Evolutionary conservation across 768 basidiomycete species (phyloP).

Genomic region (Rhizopogon rudus): DNA sequence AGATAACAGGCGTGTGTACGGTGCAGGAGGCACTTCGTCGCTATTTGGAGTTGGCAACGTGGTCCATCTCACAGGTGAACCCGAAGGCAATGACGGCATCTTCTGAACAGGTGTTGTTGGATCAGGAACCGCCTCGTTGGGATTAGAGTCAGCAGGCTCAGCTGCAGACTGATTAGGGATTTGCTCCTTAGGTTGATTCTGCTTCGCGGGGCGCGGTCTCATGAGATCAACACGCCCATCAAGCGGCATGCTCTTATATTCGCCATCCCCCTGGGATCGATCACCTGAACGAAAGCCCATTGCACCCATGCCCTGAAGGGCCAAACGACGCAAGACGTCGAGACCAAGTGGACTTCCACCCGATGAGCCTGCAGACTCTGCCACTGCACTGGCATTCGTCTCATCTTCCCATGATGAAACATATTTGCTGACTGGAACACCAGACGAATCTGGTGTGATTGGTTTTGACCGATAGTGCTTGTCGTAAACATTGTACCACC

Average conservation of each 20-base stretch:
- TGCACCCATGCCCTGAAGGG: slow-evolving; percentile 25
- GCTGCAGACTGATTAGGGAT: background rate
- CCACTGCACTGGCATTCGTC: background rate
- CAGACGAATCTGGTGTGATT: slow-evolving; percentile 32
- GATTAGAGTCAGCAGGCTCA: slow-evolving; percentile 10
- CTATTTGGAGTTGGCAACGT: slow-evolving; percentile 59
- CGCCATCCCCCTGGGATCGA: slow-evolving; percentile 46
- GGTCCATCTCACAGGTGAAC: slow-evolving; percentile 37
- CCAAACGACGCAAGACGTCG: slow-evolving; percentile 32
- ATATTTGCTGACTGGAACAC: slow-evolving; percentile 63
- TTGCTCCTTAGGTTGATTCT: slow-evolving; percentile 10
- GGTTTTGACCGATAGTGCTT: slow-evolving; percentile 68
- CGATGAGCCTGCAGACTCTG: background rate
- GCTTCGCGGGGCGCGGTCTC: slow-evolving; percentile 33
- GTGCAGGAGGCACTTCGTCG: slow-evolving; percentile 59
- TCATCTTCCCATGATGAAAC: slow-evolving; percentile 70
- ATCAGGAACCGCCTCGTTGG: slow-evolving; percentile 15
- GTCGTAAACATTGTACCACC: slow-evolving; percentile 92
- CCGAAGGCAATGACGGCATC: slow-evolving; percentile 23
- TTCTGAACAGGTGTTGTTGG: slow-evolving; percentile 36
- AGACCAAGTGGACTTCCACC: slow-evolving; percentile 31
- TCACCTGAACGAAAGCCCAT: slow-evolving; percentile 5
- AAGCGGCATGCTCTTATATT: slow-evolving; percentile 78
- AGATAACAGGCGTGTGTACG: slow-evolving; percentile 42
- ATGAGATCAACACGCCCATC: slow-evolving; percentile 89